Evolutionary conservation across 192 early-diverging fungal species (phyloP), one percentile per base, ranked within the genome.

Genomic region (Gigaspora rosea): DNA sequence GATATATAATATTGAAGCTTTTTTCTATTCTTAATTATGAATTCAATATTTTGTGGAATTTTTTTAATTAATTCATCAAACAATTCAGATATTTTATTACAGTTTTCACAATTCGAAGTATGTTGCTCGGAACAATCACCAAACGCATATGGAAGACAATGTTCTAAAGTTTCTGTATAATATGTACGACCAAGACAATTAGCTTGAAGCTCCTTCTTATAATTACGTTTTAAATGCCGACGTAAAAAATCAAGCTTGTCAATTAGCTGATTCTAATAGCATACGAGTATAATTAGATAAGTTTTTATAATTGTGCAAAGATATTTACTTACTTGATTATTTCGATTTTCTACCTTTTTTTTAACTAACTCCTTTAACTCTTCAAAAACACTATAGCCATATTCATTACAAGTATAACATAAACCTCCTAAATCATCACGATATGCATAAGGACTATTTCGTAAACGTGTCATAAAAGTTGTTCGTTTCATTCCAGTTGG

Each of bases 321-420:
- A 27, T 27, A 27, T 27, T 27, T 27, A 27, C 50, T 51, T 47
- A 22, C 10, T 27, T 2, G 41, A 49, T 22, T 47, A 35, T 69
- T 50, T 4, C 49, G 1, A 27, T 69, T 4, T 50, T 27, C 8
- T 11, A 27, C 12, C 1, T 27, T 49, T 69, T 8, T 47, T 35
- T 13, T 47, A 50, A 69, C 35, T 49, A 69, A 18, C 49, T 50
- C 22, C 9, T 33, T 16, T 50, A 68, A 49, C 46, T 68, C 7
- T 22, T 68, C 48, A 68, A 68, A 51, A 22, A 68, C 22, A n/a
- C 33, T 16, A 27, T 49, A 68, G 16, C 47, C 48, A 68, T 68
- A 68, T 68, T 68, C 48, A 22, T 15, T 27, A 51, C n/a, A 69
- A 49, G 49, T 69, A 49, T 3, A 50, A 51, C 1, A 69, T 69